Percentiles rank a stretch among this genome's conserved stretches.
Conservation (phyloP, 805 yeast species). For the Candida parachauliodes region DNA sequence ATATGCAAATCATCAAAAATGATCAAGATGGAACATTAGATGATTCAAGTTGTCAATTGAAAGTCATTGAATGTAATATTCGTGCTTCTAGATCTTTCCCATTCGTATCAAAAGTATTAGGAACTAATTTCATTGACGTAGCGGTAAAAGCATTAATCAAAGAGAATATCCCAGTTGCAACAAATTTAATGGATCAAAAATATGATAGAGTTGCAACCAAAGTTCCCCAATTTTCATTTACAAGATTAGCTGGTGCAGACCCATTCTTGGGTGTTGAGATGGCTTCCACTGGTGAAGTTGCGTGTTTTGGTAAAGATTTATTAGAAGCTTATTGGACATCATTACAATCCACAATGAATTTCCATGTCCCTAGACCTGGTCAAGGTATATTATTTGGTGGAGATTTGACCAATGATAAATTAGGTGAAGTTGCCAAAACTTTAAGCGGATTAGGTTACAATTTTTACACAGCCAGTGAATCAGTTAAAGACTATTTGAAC, state of each 20-base stretch:
- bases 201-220: conserved; percentile 72
- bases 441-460: conserved; percentile 76
- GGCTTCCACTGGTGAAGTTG: conserved; percentile 99
- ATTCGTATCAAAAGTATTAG: conserved; percentile 95
- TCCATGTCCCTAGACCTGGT: conserved; percentile 89
- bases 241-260: conserved; percentile 98
- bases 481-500: conserved; percentile 67
- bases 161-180: conserved; percentile 72
- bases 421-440: conserved; percentile 70
- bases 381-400: conserved; percentile 92
- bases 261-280: conserved; percentile 98
- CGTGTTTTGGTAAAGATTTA: conserved; percentile 86
- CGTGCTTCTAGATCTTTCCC: conserved; percentile 99
- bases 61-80: conserved; percentile 97
- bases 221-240: conserved; percentile 98
- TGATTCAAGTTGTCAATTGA: conserved; percentile 57
- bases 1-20: conserved; percentile 93
- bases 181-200: conserved; percentile 70
- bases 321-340: conserved; percentile 97
- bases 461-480: conserved; percentile 70
- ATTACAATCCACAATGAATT: conserved; percentile 95
- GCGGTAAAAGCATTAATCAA: conserved; percentile 85
- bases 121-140: conserved; percentile 89
- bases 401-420: conserved; percentile 66
- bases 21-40: conserved; percentile 56